A percentile compares a stretch with the other conserved stretches of the same genome.
Conservation (phyloP, 805 yeast species). For the Candida krabiensis region DNA sequence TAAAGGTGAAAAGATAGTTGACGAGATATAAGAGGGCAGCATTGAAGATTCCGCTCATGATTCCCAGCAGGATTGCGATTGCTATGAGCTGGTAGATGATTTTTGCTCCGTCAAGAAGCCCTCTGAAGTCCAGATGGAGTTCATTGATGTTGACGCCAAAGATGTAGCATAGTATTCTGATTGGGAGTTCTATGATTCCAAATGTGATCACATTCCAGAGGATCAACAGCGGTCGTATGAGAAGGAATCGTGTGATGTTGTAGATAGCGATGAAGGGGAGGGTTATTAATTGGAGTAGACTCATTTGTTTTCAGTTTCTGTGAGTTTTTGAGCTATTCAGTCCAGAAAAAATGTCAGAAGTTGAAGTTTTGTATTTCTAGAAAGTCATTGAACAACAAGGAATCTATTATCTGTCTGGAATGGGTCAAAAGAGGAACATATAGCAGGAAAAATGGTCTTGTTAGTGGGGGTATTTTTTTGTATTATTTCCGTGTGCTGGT, state of each 20-base stretch:
- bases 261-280: constrained; percentile 3
- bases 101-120: constrained; percentile 15
- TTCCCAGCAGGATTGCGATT: constrained; percentile 24
- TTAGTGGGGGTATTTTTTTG: too few relatives aligned
- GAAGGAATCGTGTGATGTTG: constrained; percentile 3
- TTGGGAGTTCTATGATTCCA: constrained; percentile 11
- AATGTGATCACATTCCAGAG: constrained; percentile 8
- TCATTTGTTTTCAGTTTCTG: too few relatives aligned
- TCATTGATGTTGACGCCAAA: constrained; percentile 13
- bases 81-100: constrained; percentile 25
- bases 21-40: constrained; percentile 16
- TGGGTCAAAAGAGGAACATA: too few relatives aligned
- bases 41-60: constrained; percentile 21
- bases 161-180: constrained; percentile 4
- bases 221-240: constrained; percentile 8
- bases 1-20: constrained; percentile 14
- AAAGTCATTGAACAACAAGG: too few relatives aligned
- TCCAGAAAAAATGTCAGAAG: too few relatives aligned
- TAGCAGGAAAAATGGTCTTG: too few relatives aligned
- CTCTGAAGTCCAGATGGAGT: constrained; percentile 3
- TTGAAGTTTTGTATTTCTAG: too few relatives aligned
- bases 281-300: constrained; percentile 1
- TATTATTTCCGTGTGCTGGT: too few relatives aligned
- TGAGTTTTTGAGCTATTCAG: too few relatives aligned
- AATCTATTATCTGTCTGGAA: too few relatives aligned